Evolutionary conservation across 2,329 filamentous ascomycete genomes (phyloP).

Genomic region (Paracorniculantispora psalliotae): DNA sequence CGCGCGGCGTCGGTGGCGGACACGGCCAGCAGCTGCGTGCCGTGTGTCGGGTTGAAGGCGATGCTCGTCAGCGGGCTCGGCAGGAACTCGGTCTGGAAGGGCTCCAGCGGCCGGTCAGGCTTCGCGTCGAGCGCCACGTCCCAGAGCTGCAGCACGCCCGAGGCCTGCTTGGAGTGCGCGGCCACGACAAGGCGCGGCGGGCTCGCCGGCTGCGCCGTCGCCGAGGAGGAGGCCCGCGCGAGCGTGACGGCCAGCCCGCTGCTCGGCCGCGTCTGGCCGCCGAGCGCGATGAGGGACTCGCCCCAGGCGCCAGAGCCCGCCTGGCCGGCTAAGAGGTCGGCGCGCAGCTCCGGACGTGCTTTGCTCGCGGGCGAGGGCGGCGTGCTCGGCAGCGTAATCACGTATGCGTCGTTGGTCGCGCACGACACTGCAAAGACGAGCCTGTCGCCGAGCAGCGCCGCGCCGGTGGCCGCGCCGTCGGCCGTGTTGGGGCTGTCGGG

Average conservation of each 20-base stretch:
- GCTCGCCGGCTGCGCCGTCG: constrained; percentile 29
- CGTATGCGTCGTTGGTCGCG: constrained; percentile 50
- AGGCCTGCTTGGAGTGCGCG: constrained; percentile 54
- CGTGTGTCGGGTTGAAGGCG: constrained; percentile 56
- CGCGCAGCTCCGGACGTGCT: constrained; percentile 46
- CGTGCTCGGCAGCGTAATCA: constrained; percentile 56
- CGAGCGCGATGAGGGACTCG: constrained; percentile 50
- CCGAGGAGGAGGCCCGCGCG: constrained; percentile 37
- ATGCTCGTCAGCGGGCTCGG: constrained; percentile 50
- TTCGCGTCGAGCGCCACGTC: constrained; percentile 46
- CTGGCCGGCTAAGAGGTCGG: constrained; percentile 46
- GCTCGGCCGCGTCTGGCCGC: constrained; percentile 48
- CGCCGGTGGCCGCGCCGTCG: constrained; percentile 42
- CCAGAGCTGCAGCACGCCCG: constrained; percentile 55
- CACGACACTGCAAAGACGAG: constrained; percentile 60
- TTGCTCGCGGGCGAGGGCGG: constrained; percentile 59
- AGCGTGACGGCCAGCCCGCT: constrained; percentile 53
- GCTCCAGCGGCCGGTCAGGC: constrained; percentile 30
- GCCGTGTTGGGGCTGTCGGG: constrained; percentile 45
- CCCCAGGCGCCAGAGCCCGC: constrained; percentile 60
- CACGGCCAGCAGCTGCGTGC: constrained; percentile 54
- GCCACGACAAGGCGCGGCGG: constrained; percentile 50
- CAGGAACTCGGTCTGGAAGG: constrained; percentile 59
- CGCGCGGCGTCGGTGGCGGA: constrained; percentile 52
- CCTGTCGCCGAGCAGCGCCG: constrained; percentile 47